These are phyloP conservation scores for Purshia tridentata DNA, from an alignment of 306 rosid species.

Conservation along the genomic window DNA sequence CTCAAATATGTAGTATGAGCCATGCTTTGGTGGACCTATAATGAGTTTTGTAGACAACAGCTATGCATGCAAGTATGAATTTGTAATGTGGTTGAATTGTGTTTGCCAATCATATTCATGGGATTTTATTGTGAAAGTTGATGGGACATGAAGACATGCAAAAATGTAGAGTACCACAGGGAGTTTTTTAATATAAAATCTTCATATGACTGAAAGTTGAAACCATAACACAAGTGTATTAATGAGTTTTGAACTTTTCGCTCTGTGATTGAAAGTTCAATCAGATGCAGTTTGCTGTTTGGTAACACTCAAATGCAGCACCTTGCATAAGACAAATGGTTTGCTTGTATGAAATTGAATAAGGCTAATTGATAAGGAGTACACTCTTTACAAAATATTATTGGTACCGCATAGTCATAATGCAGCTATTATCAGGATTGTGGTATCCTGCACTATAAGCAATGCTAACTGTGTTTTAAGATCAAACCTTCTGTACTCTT, in stretches of 20 bases:
- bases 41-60: not conserved
- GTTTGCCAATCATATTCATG: not conserved
- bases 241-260: not conserved
- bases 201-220: not conserved
- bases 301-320: not conserved
- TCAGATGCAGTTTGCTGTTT: not conserved
- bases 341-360: not conserved
- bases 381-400: not conserved
- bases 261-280: not conserved
- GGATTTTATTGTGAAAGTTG: not conserved
- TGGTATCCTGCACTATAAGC: not conserved
- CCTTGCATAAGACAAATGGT: not conserved
- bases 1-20: not conserved
- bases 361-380: not conserved
- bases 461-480: not conserved
- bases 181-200: not conserved
- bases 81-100: not conserved
- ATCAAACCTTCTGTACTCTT: not conserved
- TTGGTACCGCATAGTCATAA: conserved; percentile 1
- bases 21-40: not conserved
- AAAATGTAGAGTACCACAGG: not conserved
- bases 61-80: not conserved
- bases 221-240: not conserved
- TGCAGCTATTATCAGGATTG: not conserved
- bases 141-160: too few relatives aligned